These are phyloP conservation scores for Cryptosporidium parvum DNA, from an alignment of 169 alveolate species.

Conservation along the genomic window DNA sequence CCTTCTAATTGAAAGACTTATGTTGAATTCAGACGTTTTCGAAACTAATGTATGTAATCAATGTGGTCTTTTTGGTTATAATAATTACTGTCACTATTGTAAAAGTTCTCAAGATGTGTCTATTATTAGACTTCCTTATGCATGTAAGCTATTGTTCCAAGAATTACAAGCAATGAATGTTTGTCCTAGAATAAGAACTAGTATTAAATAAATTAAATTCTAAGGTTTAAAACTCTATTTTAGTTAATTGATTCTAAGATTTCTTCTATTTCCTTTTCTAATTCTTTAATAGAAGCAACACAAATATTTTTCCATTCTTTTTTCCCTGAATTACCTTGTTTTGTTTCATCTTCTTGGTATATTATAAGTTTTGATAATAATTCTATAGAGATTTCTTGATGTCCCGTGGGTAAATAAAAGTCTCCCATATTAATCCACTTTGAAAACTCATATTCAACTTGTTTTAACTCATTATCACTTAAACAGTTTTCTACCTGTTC, in stretches of 20 bases:
- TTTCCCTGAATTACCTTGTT: background rate
- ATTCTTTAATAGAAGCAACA: background rate
- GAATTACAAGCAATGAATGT: constrained; percentile 92
- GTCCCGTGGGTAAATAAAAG: constrained; percentile 23
- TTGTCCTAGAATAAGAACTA: constrained; percentile 83
- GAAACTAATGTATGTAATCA: constrained; percentile 94
- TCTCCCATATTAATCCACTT: constrained; percentile 21
- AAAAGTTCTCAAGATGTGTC: constrained; percentile 84
- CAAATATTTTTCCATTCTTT: background rate
- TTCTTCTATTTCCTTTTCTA: background rate
- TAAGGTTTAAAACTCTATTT: background rate
- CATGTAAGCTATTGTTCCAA: constrained; percentile 91
- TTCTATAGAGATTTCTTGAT: constrained; percentile 29
- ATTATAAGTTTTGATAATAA: background rate
- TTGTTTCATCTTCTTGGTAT: background rate
- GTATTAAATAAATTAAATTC: background rate
- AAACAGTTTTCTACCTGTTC: background rate
- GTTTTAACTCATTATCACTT: background rate
- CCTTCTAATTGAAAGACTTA: constrained; percentile 96
- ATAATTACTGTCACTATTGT: constrained; percentile 94
- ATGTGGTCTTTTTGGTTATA: constrained; percentile 96
- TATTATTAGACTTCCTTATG: constrained; percentile 91
- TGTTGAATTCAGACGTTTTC: constrained; percentile 96
- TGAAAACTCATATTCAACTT: constrained; percentile 1
- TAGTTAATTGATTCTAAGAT: constrained; percentile 1